Base-by-base conservation (phyloP, 345 rosid genomes). In the Citrus trifoliata region DNA sequence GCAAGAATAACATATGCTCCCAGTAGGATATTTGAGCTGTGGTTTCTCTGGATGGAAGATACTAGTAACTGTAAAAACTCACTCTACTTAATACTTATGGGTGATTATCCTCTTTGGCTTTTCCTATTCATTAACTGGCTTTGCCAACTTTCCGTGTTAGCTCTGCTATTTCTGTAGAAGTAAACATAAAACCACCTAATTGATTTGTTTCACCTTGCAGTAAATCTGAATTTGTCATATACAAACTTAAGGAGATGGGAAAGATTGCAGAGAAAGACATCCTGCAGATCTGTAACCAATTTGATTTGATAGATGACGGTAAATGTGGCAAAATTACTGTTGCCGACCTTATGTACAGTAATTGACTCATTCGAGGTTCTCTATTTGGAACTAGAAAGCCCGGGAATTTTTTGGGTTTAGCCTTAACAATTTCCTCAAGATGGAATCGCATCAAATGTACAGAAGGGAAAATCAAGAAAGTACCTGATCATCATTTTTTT, bases 241-340 rank as follows among this genome's bases (percentile, higher is more conserved):
- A 89, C 88, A 92, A 92, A 86, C 92, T 92, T 2, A 92, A 87
- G 87, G 90, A 92, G 87, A 89, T 92, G 96, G 91, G 94, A 40
- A 92, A 82, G 79, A 81, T 92, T 76, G 79, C 87, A 73, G 88
- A 88, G 70, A 90, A 88, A 76, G 96, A 92, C 81, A 79, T 89
- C 58, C 56, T 82, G 56, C 91, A 82, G 82, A 89, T 89, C 68
- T 81, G 90, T 71, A 73, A 87, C 46, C 88, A 90, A 79, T 92
- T 90, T 63, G 91, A 90, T 76, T 61, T 63, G 53, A 25, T 90
- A 80, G 90, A 88, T 67, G 53, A 53, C 63, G 70, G 59, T 80
- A 89, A 79, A 67, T 82, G 86, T 8, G 93, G 93, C 65, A 89
- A 83, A 77, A 88, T 90, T 59, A 90, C 89, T 25, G 65, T 84